Evolutionary conservation across 495 filamentous ascomycete species (phyloP), one percentile per base, ranked within the genome.

Genomic region (Cenococcum geophilum): DNA sequence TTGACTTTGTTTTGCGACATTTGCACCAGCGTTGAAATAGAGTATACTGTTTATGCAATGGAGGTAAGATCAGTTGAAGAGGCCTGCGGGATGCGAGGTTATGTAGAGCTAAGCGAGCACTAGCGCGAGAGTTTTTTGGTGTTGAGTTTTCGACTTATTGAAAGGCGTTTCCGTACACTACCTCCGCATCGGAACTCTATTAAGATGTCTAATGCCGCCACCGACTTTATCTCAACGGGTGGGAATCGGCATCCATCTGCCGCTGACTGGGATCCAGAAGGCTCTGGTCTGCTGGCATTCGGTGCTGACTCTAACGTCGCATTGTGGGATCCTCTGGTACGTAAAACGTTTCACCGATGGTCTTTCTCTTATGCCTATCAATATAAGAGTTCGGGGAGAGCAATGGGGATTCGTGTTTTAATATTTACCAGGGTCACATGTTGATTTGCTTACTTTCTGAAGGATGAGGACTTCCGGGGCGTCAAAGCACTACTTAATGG

Each of bases 261-360:
- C 12, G 91, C 93, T 14, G 93, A 97, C 75, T 98, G 93, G 93
- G 83, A 91, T 69, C 69, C 77, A 6, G 75, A 83, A 27, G 63
- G 65, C 62, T 76, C 79, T 37, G 85, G 87, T 12, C 74, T 92
- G 57, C 79, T 97, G 40, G 95, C 92, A 48, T 98, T 89, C 75
- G 93, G 93, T 40, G 87, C 91, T 27, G 89, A 91, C 75, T 83
- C 83, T 60, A 93, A 92, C 75, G 79, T 97, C 60, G 93, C 91
- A 34, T 69, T 97, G 55, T 97, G 93, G 93, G 77, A 86, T 68
- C 90, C 93, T 50, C 70, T 81, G 71, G 91, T 95, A 84, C 64
- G 85, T 59, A 43, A 18, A 23, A 56, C 3, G 18, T 1, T 18
- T 10, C 18, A 45, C 6, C 27, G 6, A 32, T 6, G 27, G 2